These are phyloP conservation scores for Phytophthora brassicae DNA, from an alignment of 352 stramenopile species.

Conservation along the genomic window DNA sequence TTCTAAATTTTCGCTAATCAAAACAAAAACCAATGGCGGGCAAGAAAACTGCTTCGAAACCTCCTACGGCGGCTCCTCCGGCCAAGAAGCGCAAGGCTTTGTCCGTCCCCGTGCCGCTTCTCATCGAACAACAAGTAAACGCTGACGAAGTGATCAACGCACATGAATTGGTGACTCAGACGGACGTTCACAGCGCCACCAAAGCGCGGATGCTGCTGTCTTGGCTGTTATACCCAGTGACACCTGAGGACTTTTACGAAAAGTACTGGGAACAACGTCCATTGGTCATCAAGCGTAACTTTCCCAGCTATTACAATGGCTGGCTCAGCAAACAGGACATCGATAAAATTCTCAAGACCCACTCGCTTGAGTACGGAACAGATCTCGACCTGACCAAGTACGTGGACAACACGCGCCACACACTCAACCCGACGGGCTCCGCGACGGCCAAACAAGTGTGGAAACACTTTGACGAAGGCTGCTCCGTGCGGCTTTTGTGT, in stretches of 20 bases:
- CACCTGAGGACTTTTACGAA: slow-evolving; percentile 88
- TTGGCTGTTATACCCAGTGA: slow-evolving; percentile 87
- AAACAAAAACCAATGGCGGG: slow-evolving; percentile 41
- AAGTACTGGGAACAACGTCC: slow-evolving; percentile 94
- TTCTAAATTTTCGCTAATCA: slow-evolving; percentile 10
- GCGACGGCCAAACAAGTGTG: slow-evolving; percentile 72
- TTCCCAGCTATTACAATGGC: slow-evolving; percentile 70
- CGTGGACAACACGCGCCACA: slow-evolving; percentile 74
- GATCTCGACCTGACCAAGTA: slow-evolving; percentile 91
- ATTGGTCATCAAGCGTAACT: slow-evolving; percentile 81
- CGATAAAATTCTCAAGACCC: slow-evolving; percentile 71
- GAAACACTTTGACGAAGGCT: slow-evolving; percentile 84
- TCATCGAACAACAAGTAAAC: slow-evolving; percentile 39
- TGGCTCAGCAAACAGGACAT: slow-evolving; percentile 80
- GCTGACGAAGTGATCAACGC: slow-evolving; percentile 59
- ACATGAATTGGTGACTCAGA: slow-evolving; percentile 56
- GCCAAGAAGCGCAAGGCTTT: slow-evolving; percentile 63
- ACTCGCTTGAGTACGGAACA: slow-evolving; percentile 73
- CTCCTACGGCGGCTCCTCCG: slow-evolving; percentile 15
- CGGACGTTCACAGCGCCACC: slow-evolving; percentile 65
- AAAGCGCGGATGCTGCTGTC: slow-evolving; percentile 76
- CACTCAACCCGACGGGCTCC: slow-evolving; percentile 57
- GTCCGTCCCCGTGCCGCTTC: slow-evolving; percentile 35
- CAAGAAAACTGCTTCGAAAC: slow-evolving; percentile 42
- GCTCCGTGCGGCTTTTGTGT: slow-evolving; percentile 91